Evolutionary conservation across 148 eudicot species (phyloP).

Genomic region (Spergularia marina): DNA sequence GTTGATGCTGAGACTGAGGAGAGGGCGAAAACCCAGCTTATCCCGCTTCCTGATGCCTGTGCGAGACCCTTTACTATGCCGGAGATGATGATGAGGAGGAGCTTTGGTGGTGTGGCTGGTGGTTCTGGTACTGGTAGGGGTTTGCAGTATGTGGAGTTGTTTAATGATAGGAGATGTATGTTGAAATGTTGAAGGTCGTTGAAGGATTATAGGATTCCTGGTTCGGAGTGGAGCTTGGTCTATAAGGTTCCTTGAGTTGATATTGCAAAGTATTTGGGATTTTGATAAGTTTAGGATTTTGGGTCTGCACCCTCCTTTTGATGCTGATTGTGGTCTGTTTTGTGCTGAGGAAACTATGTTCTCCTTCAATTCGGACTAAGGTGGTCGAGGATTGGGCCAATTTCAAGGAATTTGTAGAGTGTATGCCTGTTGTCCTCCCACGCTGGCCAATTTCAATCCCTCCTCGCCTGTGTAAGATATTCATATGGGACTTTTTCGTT

Average conservation of each 20-base stretch:
- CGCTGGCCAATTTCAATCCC: slow-evolving; percentile 2
- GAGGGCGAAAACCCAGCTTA: not conserved
- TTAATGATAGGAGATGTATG: not conserved
- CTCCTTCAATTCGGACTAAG: not conserved
- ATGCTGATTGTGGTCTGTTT: not conserved
- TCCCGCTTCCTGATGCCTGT: not conserved
- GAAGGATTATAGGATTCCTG: not conserved
- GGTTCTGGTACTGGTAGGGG: not conserved
- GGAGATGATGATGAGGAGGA: not conserved
- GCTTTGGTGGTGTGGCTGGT: not conserved
- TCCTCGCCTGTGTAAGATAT: slow-evolving; percentile 1
- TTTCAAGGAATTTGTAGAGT: not conserved
- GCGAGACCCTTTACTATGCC: not conserved
- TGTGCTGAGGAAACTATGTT: not conserved
- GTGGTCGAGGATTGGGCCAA: not conserved
- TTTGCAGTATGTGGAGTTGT: not conserved
- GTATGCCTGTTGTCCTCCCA: not conserved
- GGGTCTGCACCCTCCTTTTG: not conserved
- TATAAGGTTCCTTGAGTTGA: not conserved
- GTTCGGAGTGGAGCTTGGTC: not conserved
- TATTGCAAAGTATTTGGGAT: not conserved
- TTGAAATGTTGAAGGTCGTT: not conserved
- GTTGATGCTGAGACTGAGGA: not conserved
- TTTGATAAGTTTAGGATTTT: too few species aligned
- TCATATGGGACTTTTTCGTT: not conserved